Conservation (phyloP, 768 basidiomycete species). For the Agrocybe praecox region DNA sequence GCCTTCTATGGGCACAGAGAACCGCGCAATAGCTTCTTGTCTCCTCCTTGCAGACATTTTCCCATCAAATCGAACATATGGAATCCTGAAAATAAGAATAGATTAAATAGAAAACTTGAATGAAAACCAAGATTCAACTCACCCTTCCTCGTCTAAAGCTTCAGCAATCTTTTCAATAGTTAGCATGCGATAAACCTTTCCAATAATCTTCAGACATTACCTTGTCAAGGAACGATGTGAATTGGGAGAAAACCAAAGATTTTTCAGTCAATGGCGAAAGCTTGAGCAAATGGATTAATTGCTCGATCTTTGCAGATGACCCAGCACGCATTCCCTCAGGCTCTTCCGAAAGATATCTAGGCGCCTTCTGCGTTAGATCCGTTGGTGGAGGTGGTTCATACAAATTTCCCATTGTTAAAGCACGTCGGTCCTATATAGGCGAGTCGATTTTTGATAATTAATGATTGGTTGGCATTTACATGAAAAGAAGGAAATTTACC, state of each 20-base stretch:
- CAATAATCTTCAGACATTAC: constrained; percentile 31
- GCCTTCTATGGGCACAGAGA: constrained; percentile 66
- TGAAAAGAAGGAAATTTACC: constrained; percentile 40
- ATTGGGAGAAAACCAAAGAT: constrained; percentile 88
- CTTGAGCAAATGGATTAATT: constrained; percentile 71
- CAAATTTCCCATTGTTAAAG: constrained; percentile 54
- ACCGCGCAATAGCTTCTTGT: constrained; percentile 74
- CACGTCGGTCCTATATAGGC: constrained; percentile 65
- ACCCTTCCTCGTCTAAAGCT: constrained; percentile 67
- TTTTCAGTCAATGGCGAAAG: constrained; percentile 74
- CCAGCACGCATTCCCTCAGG: constrained; percentile 43
- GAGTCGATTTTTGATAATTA: constrained; percentile 4
- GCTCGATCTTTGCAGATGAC: constrained; percentile 86
- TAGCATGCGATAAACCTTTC: neutral
- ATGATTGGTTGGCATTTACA: neutral
- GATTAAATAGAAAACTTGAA: constrained; percentile 1
- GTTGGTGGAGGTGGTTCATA: constrained; percentile 65
- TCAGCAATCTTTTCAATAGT: constrained; percentile 61
- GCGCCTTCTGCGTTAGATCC: constrained; percentile 65
- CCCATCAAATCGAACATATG: constrained; percentile 84
- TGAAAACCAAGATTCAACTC: constrained; percentile 14
- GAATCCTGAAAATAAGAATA: constrained; percentile 48
- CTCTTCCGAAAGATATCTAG: constrained; percentile 41
- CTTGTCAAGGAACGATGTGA: constrained; percentile 84
- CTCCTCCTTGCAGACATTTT: constrained; percentile 81